Base-by-base conservation (phyloP, 441 rosid species). In the Lagerstroemia fauriei region DNA sequence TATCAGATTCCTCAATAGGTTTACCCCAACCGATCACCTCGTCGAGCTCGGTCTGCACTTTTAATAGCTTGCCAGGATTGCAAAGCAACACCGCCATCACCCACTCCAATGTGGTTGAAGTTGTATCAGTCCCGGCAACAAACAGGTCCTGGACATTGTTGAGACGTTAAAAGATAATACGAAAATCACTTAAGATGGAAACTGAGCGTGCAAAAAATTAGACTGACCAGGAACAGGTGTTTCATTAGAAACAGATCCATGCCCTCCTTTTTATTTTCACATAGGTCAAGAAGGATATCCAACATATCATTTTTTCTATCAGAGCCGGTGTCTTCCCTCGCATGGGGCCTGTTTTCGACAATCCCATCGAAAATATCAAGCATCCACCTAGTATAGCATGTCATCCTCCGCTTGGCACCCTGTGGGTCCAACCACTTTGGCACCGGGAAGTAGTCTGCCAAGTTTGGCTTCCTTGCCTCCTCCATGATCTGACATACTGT, bases 381-480 rank as follows among this genome's bases (percentile, higher is more conserved):
- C 0, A 82, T 11, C 57, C 63, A 34, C 4, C 29, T 5, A 1
- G 53, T 29, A 22, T 44, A 47, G 1, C 4, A 61, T 7, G n/a
- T 56, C 63, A 82, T 47, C 59, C 31, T 32, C 46, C 59, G 41
- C 41, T n/a, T 53, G 0, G 32, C 9, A 22, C 84, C 84, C 51
- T 0, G 77, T 0, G 20, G 76, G 41, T 73, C 78, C 0, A 77
- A 3, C 63, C 38, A 27, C 72, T 77, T 77, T 9, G 77, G 77
- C 18, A 77, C 77, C 7, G 84, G 84, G 38, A 82, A 82, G 53
- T 80, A 80, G 31, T 80, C 83, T 4, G 61, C 68, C n/a, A 73
- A 1, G 72, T 80, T 80, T 22, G 77, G 85, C 78, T 72, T 83
- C 73, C 83, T 79, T 24, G 69, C 22, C 74, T 74, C 79, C 50